Evolutionary conservation across 257 asterid genomes (phyloP), one percentile per base, ranked within the genome.

Genomic region (Ilex asprella): DNA sequence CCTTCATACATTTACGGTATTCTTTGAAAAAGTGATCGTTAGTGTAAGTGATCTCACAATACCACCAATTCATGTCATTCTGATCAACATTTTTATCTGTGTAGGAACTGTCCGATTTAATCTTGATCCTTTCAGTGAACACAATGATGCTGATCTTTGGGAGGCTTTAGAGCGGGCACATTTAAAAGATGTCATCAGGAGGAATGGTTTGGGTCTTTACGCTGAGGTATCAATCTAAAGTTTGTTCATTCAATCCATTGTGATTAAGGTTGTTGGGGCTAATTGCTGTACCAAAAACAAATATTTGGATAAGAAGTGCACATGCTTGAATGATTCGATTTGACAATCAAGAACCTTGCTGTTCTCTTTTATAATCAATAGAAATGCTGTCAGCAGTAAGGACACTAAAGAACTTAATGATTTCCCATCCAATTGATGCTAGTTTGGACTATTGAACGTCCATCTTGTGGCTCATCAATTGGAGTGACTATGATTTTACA

Each of bases 81-180:
- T 46, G 52, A 1, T 13, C 55, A 12, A 44, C 65, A 41, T 51
- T 67, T 56, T 59, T 39, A 67, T 70, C 58, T 59, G 62, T 35
- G 51, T 73, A 89, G 99, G 99, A 67, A 80, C 91, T 10, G 92
- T 89, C 61, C 76, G 99, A 74, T 93, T 93, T 69, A 93, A 93
- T 73, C 97, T 93, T 30, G 99, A 93, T 69, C 99, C 99, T 2
- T 92, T 92, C 78, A 81, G 66, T 53, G 99, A 93, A 75, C 97
- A 93, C 84, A 87, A 82, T 58, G 99, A 93, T 74, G 95, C 96
- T 78, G 99, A 92, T 69, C 75, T 93, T 30, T 93, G 99, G 99
- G 99, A 93, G 78, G 86, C 99, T 67, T 78, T 92, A 71, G 99
- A 89, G 74, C 81, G 99, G 73, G 99, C 97, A n/a, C 96, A 92